A percentile compares a stretch with the other conserved stretches of the same genome.
These are phyloP conservation scores for Sclerotinia sclerotiorum DNA, from an alignment of 2,329 filamentous ascomycete genomes.

Conservation along the genomic window DNA sequence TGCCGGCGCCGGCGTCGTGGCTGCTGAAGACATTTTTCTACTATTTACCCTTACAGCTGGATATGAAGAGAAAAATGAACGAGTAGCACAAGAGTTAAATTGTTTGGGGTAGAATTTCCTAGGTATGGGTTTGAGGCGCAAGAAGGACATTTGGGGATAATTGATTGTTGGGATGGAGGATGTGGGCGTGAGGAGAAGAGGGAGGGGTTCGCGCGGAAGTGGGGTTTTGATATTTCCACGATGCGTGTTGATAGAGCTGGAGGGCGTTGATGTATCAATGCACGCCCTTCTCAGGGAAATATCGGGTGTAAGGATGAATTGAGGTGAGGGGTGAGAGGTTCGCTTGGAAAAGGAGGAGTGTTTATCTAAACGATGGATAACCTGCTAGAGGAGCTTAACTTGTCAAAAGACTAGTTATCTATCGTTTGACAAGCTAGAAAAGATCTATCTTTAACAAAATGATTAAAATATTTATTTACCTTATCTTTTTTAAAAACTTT, in stretches of 20 bases:
- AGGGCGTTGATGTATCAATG: background rate
- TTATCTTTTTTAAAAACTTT: too few relatives aligned
- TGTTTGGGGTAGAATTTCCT: background rate
- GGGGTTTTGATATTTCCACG: constrained; percentile 16
- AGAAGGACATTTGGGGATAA: constrained; percentile 10
- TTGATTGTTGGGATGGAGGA: background rate
- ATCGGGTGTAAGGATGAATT: background rate
- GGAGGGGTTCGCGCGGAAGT: background rate
- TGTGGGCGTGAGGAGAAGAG: background rate
- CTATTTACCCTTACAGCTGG: background rate
- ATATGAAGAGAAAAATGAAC: background rate
- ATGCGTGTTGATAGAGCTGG: background rate
- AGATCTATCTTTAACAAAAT: too few relatives aligned
- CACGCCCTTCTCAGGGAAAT: background rate
- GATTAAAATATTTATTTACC: too few relatives aligned
- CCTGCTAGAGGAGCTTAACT: too few relatives aligned
- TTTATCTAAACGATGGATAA: background rate
- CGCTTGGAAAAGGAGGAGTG: constrained; percentile 9
- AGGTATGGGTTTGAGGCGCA: background rate
- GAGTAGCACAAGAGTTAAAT: background rate
- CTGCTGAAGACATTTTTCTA: constrained; percentile 20
- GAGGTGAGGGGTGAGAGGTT: background rate
- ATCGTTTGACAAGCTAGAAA: too few relatives aligned
- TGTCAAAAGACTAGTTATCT: too few relatives aligned
- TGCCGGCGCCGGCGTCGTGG: constrained; percentile 20